Percentiles rank a stretch among this genome's conserved stretches.
These are phyloP conservation scores for Botrytis tulipae DNA, from an alignment of 2,329 filamentous ascomycete species.

Conservation along the genomic window DNA sequence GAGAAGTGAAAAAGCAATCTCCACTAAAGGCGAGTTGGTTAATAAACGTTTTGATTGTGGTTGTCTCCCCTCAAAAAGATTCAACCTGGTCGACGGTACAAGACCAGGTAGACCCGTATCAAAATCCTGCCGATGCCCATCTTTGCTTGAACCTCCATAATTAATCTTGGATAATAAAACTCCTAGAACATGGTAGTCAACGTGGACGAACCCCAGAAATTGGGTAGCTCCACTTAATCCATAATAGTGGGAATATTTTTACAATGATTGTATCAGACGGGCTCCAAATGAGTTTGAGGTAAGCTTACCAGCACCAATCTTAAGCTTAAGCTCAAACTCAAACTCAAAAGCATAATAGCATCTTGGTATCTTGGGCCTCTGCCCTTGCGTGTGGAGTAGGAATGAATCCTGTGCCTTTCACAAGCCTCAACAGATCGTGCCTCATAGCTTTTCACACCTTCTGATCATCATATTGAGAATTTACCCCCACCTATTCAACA, in stretches of 20 bases:
- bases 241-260: neutral
- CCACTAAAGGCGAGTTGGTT: neutral
- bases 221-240: neutral
- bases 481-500: neutral
- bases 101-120: neutral
- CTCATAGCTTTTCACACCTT: neutral
- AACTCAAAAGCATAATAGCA: neutral
- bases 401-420: neutral
- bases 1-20: neutral
- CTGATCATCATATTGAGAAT: neutral
- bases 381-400: neutral
- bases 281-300: neutral
- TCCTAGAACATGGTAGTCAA: neutral
- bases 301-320: neutral
- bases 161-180: neutral
- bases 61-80: neutral
- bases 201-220: neutral
- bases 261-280: neutral
- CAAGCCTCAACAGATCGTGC: neutral
- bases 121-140: conserved; percentile 2
- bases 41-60: neutral
- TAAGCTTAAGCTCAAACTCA: neutral
- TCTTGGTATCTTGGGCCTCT: neutral
- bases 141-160: neutral
- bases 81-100: neutral